Conservation (phyloP, 2,329 filamentous ascomycete genomes). For the Lachnellula cervina region DNA sequence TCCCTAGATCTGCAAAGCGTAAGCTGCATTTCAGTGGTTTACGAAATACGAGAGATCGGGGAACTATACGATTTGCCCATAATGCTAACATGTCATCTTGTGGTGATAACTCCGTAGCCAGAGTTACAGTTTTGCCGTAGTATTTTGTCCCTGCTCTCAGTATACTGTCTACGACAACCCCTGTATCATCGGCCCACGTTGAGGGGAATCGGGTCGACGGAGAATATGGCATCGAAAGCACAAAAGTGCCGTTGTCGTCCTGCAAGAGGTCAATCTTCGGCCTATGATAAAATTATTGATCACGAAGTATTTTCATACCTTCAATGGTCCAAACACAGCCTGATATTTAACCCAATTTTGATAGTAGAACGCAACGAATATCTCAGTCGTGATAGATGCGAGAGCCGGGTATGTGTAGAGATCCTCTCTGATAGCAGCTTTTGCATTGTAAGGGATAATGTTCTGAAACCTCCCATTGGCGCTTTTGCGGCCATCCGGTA, state of each 20-base stretch:
- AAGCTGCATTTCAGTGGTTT: not conserved
- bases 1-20: not conserved
- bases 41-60: not conserved
- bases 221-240: not conserved
- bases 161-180: not conserved
- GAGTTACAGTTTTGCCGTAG: not conserved
- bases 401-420: not conserved
- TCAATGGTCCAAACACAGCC: not conserved
- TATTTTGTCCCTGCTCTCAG: not conserved
- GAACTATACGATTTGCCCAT: not conserved
- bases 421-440: not conserved
- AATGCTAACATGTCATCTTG: not conserved
- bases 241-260: not conserved
- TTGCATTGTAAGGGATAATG: not conserved
- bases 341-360: not conserved
- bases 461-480: slow-evolving; percentile 31
- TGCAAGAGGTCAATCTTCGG: not conserved
- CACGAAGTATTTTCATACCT: not conserved
- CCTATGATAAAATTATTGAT: not conserved
- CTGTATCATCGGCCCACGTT: not conserved
- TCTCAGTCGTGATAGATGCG: not conserved
- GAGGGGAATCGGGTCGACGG: not conserved
- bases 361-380: not conserved
- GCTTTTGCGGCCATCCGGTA: slow-evolving; percentile 34
- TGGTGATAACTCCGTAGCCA: not conserved